Evolutionary conservation across 106 monocot genomes (phyloP).

Genomic region (Apostasia shenzhenica): DNA sequence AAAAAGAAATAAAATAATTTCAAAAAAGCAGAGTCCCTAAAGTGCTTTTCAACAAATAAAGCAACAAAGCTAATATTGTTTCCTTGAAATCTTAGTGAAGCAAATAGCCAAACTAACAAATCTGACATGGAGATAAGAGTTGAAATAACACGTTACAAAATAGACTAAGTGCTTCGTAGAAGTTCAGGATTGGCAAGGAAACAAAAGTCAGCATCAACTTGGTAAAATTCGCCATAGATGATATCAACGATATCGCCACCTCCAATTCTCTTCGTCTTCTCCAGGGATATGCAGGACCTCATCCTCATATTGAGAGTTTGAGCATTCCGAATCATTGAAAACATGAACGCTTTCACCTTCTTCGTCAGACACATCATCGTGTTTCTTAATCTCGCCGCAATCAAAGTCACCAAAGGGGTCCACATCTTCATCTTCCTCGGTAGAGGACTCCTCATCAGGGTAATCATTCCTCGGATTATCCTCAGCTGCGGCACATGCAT

Average conservation of each 20-base stretch:
- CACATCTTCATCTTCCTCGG: slow-evolving; percentile 11
- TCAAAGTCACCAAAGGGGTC: slow-evolving; percentile 24
- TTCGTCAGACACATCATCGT: background rate
- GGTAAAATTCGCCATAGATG: too few relatives aligned
- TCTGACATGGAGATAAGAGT: too few relatives aligned
- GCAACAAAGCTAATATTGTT: too few relatives aligned
- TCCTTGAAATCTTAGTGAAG: too few relatives aligned
- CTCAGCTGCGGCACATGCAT: slow-evolving; percentile 43
- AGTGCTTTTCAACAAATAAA: too few relatives aligned
- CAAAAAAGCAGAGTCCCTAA: too few relatives aligned
- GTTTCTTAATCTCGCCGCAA: background rate
- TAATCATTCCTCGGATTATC: slow-evolving; percentile 54
- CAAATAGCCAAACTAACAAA: too few relatives aligned
- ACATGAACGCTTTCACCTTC: background rate
- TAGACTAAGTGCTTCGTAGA: too few relatives aligned
- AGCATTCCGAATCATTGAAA: slow-evolving; percentile 1
- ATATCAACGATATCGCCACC: slow-evolving; percentile 23
- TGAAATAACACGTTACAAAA: too few relatives aligned
- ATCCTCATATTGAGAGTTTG: background rate
- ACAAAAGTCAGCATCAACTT: too few relatives aligned
- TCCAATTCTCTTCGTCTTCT: slow-evolving; percentile 9
- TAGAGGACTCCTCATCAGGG: slow-evolving; percentile 62
- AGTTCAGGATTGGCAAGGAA: too few relatives aligned
- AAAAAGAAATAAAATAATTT: too few relatives aligned
- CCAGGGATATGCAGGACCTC: background rate